Evolutionary conservation across 2,329 filamentous ascomycete species (phyloP), one percentile per base, ranked within the genome.

Genomic region (Raffaelea deltoideospora): DNA sequence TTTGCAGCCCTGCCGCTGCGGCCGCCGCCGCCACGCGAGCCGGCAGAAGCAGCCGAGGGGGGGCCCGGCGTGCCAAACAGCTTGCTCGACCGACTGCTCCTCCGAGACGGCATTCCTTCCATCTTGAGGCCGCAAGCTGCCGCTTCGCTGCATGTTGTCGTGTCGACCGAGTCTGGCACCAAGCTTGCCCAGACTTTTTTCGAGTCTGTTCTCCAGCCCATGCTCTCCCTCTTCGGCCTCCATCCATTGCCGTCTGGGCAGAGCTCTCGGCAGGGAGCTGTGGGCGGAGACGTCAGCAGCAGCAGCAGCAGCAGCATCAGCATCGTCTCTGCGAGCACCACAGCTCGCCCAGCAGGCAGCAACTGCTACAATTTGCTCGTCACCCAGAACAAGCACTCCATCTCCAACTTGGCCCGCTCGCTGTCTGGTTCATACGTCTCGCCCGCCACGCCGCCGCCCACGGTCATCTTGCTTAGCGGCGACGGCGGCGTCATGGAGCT

Each of bases 401-500:
- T 95, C 29, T 61, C 64, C 6, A 61, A 79, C 1, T 72, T 92
- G 37, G 71, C 79, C 0, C 47, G 44, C 3, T 32, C 46, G 3
- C 45, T 64, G 11, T n/a, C n/a, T n/a, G n/a, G n/a, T n/a, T n/a
- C n/a, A 17, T 3, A 3, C 28, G 4, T 15, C 21, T 15, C 30
- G 8, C 30, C n/a, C 13, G 20, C 20, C 9, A 21, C 14, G 21
- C 15, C 10, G 14, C 23, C 33, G 8, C 20, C 34, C 77, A 50
- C 76, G 0, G 65, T 95, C 20, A 58, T 95, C 22, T 67, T 96
- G 11, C 65, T 95, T 5, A 88, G 81, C 34, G 88, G 88, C 7
- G 88, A 96, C 53, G 88, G 88, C 13, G 88, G 86, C 6, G 56
- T 93, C 3, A 69, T 86, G 15, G 88, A 96, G 47, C 62, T 90